Evolutionary conservation across 371 early-diverging fungal species (phyloP).

Genomic region (Mucor saturninus): DNA sequence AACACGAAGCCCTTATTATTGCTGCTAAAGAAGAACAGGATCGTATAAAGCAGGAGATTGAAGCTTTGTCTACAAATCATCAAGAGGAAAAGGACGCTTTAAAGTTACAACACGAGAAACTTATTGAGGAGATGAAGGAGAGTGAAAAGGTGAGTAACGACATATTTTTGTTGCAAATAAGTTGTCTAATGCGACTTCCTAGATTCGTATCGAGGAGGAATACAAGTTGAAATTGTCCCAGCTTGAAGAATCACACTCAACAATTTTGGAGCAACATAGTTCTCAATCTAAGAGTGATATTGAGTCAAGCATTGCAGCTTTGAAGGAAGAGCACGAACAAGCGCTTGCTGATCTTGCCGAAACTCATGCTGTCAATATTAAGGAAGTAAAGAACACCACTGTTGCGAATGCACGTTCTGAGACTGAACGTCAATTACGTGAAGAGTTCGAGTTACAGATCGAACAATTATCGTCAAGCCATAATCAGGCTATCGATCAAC

Average conservation of each 20-base stretch:
- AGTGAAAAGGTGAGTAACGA: constrained; percentile 17
- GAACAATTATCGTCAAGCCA: constrained; percentile 38
- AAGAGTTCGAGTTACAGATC: constrained; percentile 41
- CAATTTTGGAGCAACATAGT: constrained; percentile 10
- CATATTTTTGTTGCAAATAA: no score
- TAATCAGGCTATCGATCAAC: constrained; percentile 45
- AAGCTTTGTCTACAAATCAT: constrained; percentile 1
- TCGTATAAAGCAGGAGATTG: constrained; percentile 26
- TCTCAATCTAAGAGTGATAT: constrained; percentile 19
- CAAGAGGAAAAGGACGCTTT: constrained; percentile 13
- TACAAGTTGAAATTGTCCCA: constrained; percentile 20
- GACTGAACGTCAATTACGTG: constrained; percentile 37
- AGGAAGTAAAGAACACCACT: constrained; percentile 28
- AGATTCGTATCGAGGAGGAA: constrained; percentile 26
- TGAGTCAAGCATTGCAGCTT: constrained; percentile 19
- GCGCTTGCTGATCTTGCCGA: constrained; percentile 18
- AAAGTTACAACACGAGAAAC: constrained; percentile 14
- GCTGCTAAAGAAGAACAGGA: constrained; percentile 21
- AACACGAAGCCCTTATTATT: constrained; percentile 13
- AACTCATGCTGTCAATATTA: constrained; percentile 22
- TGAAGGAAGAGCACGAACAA: constrained; percentile 21
- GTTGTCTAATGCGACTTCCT: neutral
- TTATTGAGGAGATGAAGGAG: constrained; percentile 15
- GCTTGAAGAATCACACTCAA: constrained; percentile 16
- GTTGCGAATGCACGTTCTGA: constrained; percentile 29